Evolutionary conservation across 805 yeast genomes (phyloP).

Genomic region (Zygosaccharomyces lentus): DNA sequence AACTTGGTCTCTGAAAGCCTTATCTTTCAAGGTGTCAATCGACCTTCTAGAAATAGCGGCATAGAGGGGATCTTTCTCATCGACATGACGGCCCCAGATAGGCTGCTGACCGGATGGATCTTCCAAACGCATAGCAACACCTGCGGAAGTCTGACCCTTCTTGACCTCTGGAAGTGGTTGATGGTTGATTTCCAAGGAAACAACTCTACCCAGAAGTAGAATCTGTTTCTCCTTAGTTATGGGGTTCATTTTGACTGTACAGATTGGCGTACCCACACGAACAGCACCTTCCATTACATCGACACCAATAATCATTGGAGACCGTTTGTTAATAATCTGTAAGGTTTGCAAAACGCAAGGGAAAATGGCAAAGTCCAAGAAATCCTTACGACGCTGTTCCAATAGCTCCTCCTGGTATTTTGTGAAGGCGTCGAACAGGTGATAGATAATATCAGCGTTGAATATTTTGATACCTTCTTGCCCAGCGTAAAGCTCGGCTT

Average conservation of each 20-base stretch:
- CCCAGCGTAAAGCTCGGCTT: slow-evolving; percentile 96
- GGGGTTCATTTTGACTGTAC: slow-evolving; percentile 89
- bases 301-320: slow-evolving; percentile 99
- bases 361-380: slow-evolving; percentile 82
- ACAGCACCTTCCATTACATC: slow-evolving; percentile 91
- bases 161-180: slow-evolving; percentile 72
- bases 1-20: slow-evolving; percentile 93
- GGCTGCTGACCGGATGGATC: slow-evolving; percentile 91
- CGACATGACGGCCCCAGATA: slow-evolving; percentile 98
- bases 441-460: slow-evolving; percentile 95
- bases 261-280: slow-evolving; percentile 89
- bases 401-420: slow-evolving; percentile 84
- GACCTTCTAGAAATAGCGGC: slow-evolving; percentile 87
- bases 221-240: slow-evolving; percentile 68
- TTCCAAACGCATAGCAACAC: slow-evolving; percentile 97
- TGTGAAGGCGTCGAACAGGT: slow-evolving; percentile 89
- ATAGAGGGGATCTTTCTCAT: slow-evolving; percentile 84
- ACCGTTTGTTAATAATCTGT: slow-evolving; percentile 96
- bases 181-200: slow-evolving; percentile 94
- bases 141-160: slow-evolving; percentile 94
- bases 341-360: slow-evolving; percentile 93
- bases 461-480: slow-evolving; percentile 89
- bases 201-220: slow-evolving; percentile 76
- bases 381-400: slow-evolving; percentile 87
- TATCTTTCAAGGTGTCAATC: slow-evolving; percentile 95